Evolutionary conservation across 305 asterid genomes (phyloP).

Genomic region (Plantago rigida): DNA sequence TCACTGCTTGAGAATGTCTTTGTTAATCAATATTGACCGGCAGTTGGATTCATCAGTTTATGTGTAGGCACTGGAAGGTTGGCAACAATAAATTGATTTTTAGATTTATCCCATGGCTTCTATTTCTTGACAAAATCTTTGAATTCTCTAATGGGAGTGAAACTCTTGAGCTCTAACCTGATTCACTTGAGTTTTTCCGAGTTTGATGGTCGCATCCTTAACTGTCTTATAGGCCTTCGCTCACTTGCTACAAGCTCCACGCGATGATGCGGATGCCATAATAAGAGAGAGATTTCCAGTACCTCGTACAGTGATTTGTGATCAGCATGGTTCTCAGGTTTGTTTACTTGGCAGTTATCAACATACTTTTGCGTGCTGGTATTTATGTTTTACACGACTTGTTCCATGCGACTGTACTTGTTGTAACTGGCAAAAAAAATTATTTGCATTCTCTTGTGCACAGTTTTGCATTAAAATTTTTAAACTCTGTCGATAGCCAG

Average conservation of each 20-base stretch:
- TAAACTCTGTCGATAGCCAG: background rate
- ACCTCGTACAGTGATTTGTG: conserved; percentile 89
- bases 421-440: background rate
- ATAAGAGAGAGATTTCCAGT: conserved; percentile 79
- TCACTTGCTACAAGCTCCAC: conserved; percentile 73
- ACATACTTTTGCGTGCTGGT: background rate
- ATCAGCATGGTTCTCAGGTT: conserved; percentile 98
- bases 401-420: conserved; percentile 11
- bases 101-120: conserved; percentile 4
- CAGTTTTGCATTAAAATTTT: conserved; percentile 8
- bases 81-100: conserved; percentile 6
- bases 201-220: background rate
- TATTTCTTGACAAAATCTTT: conserved; percentile 2
- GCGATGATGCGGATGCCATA: conserved; percentile 63
- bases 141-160: background rate
- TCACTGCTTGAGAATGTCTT: too few species aligned
- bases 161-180: background rate
- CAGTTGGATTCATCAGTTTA: background rate
- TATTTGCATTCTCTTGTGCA: background rate
- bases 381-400: background rate
- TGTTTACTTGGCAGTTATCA: conserved; percentile 18
- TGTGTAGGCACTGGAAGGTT: conserved; percentile 15
- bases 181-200: too few species aligned
- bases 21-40: too few species aligned
- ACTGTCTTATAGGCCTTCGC: conserved; percentile 64